phyloP scores from a whole-genome alignment of 2,329 filamentous ascomycete species.

The Sclerotinia subarctica region DNA sequence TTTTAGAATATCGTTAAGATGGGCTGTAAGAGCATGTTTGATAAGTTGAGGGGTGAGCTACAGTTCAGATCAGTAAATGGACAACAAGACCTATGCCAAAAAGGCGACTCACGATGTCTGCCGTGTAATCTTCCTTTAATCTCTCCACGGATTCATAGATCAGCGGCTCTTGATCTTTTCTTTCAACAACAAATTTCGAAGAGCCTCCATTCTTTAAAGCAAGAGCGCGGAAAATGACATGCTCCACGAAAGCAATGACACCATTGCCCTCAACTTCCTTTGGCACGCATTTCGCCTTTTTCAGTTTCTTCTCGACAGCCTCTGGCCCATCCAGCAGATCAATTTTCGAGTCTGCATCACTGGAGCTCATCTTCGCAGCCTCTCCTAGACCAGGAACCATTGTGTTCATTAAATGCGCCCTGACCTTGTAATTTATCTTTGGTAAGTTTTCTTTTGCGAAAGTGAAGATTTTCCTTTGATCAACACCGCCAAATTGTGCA shows the following conservation, averaged over 20 bases:
- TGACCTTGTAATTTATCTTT: slow-evolving; percentile 73
- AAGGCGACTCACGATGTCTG: slow-evolving; percentile 11
- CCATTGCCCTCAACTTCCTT: slow-evolving; percentile 45
- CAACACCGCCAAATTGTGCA: slow-evolving; percentile 80
- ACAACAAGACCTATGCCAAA: neutral
- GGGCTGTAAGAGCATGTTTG: slow-evolving; percentile 77
- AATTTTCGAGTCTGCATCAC: slow-evolving; percentile 44
- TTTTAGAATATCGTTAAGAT: slow-evolving; percentile 68
- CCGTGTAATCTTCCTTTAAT: slow-evolving; percentile 18
- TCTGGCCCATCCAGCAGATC: slow-evolving; percentile 17
- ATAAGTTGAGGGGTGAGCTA: slow-evolving; percentile 80
- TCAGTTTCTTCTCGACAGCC: slow-evolving; percentile 20
- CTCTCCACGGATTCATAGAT: slow-evolving; percentile 15
- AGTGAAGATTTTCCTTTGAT: slow-evolving; percentile 87
- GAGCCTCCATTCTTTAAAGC: slow-evolving; percentile 51
- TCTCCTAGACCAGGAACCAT: slow-evolving; percentile 84
- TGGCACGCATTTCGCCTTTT: slow-evolving; percentile 18
- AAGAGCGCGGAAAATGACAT: slow-evolving; percentile 74
- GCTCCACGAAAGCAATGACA: slow-evolving; percentile 72
- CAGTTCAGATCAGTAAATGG: slow-evolving; percentile 25
- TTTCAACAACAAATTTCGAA: slow-evolving; percentile 52
- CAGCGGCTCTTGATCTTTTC: slow-evolving; percentile 19
- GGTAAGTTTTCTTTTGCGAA: slow-evolving; percentile 82
- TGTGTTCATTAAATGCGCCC: slow-evolving; percentile 74
- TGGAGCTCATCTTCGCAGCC: slow-evolving; percentile 83